A percentile compares a stretch with the other conserved stretches of the same genome.
These are phyloP conservation scores for Aspergillus neotritici DNA, from an alignment of 2,329 filamentous ascomycete species.

Conservation along the genomic window DNA sequence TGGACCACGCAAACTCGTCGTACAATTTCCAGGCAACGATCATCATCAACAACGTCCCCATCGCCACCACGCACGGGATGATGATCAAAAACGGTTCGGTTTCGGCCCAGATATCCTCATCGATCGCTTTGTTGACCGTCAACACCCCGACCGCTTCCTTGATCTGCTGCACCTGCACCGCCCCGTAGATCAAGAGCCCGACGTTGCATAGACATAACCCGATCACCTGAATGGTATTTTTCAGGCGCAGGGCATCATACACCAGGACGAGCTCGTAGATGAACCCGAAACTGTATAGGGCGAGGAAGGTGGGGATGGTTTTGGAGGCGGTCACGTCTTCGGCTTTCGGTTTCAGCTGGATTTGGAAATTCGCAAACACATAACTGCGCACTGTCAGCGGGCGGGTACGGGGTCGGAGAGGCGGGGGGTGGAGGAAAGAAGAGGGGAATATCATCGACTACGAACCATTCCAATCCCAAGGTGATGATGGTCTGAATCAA, in stretches of 20 bases:
- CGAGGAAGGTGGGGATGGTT: constrained; percentile 89
- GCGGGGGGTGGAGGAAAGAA: background rate
- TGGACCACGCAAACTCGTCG: constrained; percentile 98
- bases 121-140: constrained; percentile 41
- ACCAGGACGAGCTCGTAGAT: constrained; percentile 84
- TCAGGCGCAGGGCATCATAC: constrained; percentile 87
- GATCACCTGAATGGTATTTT: constrained; percentile 98
- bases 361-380: constrained; percentile 82
- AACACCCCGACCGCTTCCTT: constrained; percentile 62
- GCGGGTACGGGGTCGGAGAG: background rate
- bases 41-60: constrained; percentile 66
- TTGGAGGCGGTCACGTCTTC: constrained; percentile 41
- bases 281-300: constrained; percentile 95
- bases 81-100: constrained; percentile 74
- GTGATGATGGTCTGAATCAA: constrained; percentile 72
- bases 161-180: constrained; percentile 90
- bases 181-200: constrained; percentile 84
- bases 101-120: constrained; percentile 57
- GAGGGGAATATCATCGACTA: constrained; percentile 12
- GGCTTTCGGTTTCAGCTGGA: constrained; percentile 41
- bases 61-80: constrained; percentile 74
- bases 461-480: constrained; percentile 80
- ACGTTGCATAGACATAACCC: constrained; percentile 90
- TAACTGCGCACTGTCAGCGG: constrained; percentile 53
- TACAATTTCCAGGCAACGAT: constrained; percentile 92